These are phyloP conservation scores for Peziza echinospora DNA, from an alignment of 495 filamentous ascomycete species.

Conservation along the genomic window DNA sequence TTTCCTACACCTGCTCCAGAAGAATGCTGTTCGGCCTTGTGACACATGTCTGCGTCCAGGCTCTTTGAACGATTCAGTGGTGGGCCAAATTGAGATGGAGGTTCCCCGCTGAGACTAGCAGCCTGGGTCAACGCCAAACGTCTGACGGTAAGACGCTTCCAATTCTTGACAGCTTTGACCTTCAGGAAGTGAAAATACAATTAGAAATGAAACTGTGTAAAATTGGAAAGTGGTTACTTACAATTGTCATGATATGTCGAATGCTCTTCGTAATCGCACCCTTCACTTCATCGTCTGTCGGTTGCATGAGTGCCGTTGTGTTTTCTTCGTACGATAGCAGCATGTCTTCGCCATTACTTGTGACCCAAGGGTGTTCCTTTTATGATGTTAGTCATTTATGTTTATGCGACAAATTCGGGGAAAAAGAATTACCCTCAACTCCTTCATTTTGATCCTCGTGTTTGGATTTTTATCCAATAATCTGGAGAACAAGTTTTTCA, in stretches of 20 bases:
- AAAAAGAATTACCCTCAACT: slow-evolving; percentile 43
- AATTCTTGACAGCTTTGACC: slow-evolving; percentile 82
- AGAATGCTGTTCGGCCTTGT: slow-evolving; percentile 6
- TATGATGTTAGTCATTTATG: slow-evolving; percentile 3
- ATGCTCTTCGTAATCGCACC: slow-evolving; percentile 78
- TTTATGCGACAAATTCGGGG: not conserved
- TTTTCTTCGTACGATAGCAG: slow-evolving; percentile 71
- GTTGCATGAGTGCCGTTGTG: slow-evolving; percentile 56
- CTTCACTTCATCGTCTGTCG: slow-evolving; percentile 75
- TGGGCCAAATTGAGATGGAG: slow-evolving; percentile 19
- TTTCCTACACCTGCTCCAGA: not conserved
- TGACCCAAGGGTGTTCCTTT: slow-evolving; percentile 90
- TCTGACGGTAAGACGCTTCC: slow-evolving; percentile 40
- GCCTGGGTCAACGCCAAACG: slow-evolving; percentile 3
- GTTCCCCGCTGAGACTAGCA: not conserved
- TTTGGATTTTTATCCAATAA: slow-evolving; percentile 56
- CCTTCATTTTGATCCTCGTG: slow-evolving; percentile 60
- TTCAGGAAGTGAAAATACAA: no score
- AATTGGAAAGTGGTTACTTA: no score
- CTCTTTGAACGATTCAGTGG: slow-evolving; percentile 14
- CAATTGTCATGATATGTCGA: slow-evolving; percentile 60
- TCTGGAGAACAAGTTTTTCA: slow-evolving; percentile 43
- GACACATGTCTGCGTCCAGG: slow-evolving; percentile 21
- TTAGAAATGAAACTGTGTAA: no score
- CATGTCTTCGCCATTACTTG: slow-evolving; percentile 55